Percentiles rank a stretch among this genome's conserved stretches.
phyloP scores from a whole-genome alignment of 352 stramenopile species.

The Globisporangium nunn region DNA sequence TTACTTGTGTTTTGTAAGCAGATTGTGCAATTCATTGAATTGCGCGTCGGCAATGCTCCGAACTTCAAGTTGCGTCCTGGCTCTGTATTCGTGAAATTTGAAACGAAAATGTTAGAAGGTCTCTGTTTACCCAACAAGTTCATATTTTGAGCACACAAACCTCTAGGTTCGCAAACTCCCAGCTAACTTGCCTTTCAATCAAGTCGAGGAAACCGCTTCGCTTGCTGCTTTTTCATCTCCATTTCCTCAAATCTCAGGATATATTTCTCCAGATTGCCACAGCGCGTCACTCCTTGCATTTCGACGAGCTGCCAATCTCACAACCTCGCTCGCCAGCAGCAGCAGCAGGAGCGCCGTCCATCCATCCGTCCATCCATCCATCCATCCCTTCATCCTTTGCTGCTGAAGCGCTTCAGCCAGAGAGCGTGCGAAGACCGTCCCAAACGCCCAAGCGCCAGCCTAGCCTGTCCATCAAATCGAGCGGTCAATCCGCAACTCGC shows the following conservation, averaged over 20 bases:
- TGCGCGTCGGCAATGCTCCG: not conserved
- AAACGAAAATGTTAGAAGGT: no score
- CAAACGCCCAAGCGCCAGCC: not conserved
- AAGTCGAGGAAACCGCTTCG: no score
- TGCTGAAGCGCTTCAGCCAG: not conserved
- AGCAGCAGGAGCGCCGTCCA: not conserved
- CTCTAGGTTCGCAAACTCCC: no score
- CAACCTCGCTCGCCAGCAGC: not conserved
- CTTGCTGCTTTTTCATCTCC: no score
- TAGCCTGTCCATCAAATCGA: not conserved
- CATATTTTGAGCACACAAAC: no score
- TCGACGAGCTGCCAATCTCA: not conserved
- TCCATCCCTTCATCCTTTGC: no score
- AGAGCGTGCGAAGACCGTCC: not conserved
- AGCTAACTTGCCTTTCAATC: no score
- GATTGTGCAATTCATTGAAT: conserved; percentile 4
- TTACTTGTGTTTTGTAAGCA: conserved; percentile 7
- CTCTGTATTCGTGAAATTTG: no score
- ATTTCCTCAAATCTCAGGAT: no score
- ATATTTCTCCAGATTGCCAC: no score
- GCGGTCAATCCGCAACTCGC: conserved; percentile 12
- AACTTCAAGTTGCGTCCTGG: not conserved
- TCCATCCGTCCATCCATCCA: not conserved
- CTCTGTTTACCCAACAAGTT: no score
- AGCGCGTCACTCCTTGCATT: not conserved